Conservation (phyloP, 345 rosid genomes). For the Abelmoschus esculentus region DNA sequence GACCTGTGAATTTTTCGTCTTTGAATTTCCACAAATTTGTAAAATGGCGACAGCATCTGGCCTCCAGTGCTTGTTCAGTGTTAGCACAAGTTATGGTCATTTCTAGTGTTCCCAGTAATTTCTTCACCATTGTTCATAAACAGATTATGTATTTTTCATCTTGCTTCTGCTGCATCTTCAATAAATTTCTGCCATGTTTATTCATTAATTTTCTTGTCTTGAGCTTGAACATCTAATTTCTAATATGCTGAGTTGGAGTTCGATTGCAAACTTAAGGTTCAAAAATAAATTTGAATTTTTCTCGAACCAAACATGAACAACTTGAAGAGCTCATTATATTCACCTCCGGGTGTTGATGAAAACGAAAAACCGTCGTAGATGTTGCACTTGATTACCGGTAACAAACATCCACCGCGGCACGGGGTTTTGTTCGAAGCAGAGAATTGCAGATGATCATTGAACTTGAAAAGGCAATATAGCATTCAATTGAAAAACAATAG, state of each 20-base stretch:
- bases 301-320: no score
- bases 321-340: no score
- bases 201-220: background rate
- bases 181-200: background rate
- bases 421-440: background rate
- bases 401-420: background rate
- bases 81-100: slow-evolving; percentile 1
- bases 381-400: background rate
- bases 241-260: no score
- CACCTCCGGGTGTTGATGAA: no score
- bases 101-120: slow-evolving; percentile 11
- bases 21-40: slow-evolving; percentile 17
- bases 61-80: slow-evolving; percentile 7
- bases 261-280: no score
- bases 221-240: no score
- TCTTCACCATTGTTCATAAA: slow-evolving; percentile 17
- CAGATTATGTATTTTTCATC: slow-evolving; percentile 13
- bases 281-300: no score
- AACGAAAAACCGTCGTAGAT: background rate
- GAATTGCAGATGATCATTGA: background rate
- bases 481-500: background rate
- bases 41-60: slow-evolving; percentile 6
- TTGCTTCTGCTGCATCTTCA: slow-evolving; percentile 10
- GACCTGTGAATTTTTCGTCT: slow-evolving; percentile 11
- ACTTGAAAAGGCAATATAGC: background rate